phyloP scores from a whole-genome alignment of 2,329 filamentous ascomycete genomes.

The Elsinoe necatrix region DNA sequence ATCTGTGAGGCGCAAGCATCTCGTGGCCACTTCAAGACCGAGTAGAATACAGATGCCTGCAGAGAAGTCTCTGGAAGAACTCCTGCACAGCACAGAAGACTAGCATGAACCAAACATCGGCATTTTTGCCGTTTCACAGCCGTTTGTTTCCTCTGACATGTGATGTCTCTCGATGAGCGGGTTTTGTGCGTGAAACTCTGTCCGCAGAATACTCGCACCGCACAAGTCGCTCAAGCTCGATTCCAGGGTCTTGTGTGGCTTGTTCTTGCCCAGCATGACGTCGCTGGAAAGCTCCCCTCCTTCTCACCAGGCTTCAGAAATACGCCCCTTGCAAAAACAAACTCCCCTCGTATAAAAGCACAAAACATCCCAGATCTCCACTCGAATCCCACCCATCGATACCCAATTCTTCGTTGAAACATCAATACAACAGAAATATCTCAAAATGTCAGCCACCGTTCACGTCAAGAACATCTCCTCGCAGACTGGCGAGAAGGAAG shows the following conservation, averaged over 20 bases:
- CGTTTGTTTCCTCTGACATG: neutral
- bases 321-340: constrained; percentile 2
- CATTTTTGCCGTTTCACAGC: neutral
- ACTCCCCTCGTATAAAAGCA: neutral
- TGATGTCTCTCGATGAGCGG: constrained; percentile 1
- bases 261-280: constrained; percentile 7
- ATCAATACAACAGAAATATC: neutral
- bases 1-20: constrained; percentile 9
- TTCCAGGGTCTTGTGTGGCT: constrained; percentile 9
- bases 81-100: neutral
- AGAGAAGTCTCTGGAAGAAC: neutral
- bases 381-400: neutral
- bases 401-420: neutral
- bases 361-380: neutral
- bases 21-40: neutral
- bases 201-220: neutral
- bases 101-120: neutral
- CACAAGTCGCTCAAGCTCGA: constrained; percentile 3
- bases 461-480: constrained; percentile 82
- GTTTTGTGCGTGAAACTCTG: constrained; percentile 6
- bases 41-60: neutral
- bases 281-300: constrained; percentile 1
- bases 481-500: constrained; percentile 78
- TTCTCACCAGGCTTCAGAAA: constrained; percentile 5
- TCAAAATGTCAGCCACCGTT: constrained; percentile 55